These are phyloP conservation scores for Diaporthe humulicola DNA, from an alignment of 2,329 filamentous ascomycete species.

Conservation along the genomic window DNA sequence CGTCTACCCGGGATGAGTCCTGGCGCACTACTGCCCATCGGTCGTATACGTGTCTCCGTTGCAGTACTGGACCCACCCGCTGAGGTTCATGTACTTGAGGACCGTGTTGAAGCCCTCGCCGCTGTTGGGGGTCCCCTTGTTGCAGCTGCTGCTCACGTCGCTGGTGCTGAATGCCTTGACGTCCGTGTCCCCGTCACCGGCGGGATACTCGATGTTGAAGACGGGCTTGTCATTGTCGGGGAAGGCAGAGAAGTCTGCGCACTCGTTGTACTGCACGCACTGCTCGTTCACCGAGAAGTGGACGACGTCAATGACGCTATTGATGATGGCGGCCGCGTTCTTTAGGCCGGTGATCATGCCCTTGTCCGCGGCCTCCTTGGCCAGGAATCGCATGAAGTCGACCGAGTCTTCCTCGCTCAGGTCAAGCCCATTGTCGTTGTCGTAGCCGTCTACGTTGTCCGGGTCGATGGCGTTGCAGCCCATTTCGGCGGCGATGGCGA, in stretches of 20 bases:
- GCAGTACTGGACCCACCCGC: slow-evolving; percentile 74
- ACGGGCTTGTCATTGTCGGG: slow-evolving; percentile 67
- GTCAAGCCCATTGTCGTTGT: slow-evolving; percentile 73
- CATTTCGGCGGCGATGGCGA: slow-evolving; percentile 70
- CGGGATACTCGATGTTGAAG: slow-evolving; percentile 74
- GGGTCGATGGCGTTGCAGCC: slow-evolving; percentile 79
- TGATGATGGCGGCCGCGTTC: slow-evolving; percentile 74
- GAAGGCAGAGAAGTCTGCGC: slow-evolving; percentile 62
- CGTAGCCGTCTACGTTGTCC: slow-evolving; percentile 78
- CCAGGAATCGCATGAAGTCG: slow-evolving; percentile 72
- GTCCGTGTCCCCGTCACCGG: slow-evolving; percentile 52
- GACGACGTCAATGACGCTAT: slow-evolving; percentile 59
- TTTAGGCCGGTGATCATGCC: slow-evolving; percentile 77
- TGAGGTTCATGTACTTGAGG: slow-evolving; percentile 74
- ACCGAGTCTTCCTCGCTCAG: slow-evolving; percentile 70
- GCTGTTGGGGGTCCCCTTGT: slow-evolving; percentile 42
- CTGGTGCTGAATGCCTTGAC: slow-evolving; percentile 30
- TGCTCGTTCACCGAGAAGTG: slow-evolving; percentile 77
- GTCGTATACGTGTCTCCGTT: slow-evolving; percentile 46
- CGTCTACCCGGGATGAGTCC: neutral
- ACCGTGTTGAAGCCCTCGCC: slow-evolving; percentile 70
- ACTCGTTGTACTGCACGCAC: slow-evolving; percentile 67
- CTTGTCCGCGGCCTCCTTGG: slow-evolving; percentile 63
- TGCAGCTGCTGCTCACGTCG: slow-evolving; percentile 28
- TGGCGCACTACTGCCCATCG: slow-evolving; percentile 14